A percentile compares a stretch with the other conserved stretches of the same genome.
Evolutionary conservation across 2,329 filamentous ascomycete species (phyloP).

Genomic region (Dendrostoma leiphaemia): DNA sequence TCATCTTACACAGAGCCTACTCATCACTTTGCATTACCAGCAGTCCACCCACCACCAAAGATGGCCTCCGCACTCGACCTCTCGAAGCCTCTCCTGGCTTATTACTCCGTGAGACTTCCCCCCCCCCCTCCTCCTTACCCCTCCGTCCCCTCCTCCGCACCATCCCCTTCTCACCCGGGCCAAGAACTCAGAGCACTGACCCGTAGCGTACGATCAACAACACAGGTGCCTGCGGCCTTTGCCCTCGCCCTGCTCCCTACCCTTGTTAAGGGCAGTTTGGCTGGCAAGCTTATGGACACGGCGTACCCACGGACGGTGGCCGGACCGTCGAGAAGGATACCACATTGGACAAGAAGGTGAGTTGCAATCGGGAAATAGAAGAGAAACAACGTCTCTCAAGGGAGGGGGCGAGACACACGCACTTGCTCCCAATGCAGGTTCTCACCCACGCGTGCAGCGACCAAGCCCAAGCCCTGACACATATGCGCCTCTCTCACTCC

Average conservation of each 20-base stretch:
- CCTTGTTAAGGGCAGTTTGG: constrained; percentile 29
- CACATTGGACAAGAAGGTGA: constrained; percentile 26
- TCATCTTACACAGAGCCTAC: not conserved
- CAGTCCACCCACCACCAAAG: not conserved
- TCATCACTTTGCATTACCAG: not conserved
- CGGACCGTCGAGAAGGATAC: constrained; percentile 30
- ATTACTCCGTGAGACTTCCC: constrained; percentile 24
- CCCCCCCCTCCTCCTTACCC: not conserved
- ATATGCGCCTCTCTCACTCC: not conserved
- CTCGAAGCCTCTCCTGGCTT: constrained; percentile 24
- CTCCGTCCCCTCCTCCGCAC: not conserved
- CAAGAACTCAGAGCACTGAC: too few relatives aligned
- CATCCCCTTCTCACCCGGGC: too few relatives aligned
- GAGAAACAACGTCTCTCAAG: not conserved
- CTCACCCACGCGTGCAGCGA: too few relatives aligned
- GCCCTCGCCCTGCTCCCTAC: constrained; percentile 33
- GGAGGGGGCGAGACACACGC: not conserved
- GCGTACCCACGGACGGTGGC: constrained; percentile 36
- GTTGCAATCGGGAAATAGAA: not conserved
- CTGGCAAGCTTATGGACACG: constrained; percentile 35
- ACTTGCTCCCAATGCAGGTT: too few relatives aligned
- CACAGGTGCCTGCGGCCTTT: constrained; percentile 42
- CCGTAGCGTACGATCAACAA: too few relatives aligned
- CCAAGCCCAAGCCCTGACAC: too few relatives aligned
- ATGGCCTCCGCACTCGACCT: constrained; percentile 25